A percentile compares a stretch with the other conserved stretches of the same genome.
phyloP scores from a whole-genome alignment of 202 grass and related monocot genomes.

The Carex arenaria region DNA sequence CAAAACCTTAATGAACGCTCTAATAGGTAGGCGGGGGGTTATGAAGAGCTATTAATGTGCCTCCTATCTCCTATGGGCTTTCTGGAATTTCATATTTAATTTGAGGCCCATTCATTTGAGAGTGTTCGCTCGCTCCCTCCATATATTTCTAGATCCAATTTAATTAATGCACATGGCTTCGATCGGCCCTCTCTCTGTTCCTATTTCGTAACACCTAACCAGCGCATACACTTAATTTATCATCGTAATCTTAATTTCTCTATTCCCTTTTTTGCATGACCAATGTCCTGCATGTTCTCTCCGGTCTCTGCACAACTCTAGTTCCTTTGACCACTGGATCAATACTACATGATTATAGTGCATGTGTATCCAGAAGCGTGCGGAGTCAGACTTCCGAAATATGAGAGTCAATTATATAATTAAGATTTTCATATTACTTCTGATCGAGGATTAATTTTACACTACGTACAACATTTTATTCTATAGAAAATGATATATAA shows the following conservation, averaged over 20 bases:
- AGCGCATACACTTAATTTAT: background rate
- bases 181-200: background rate
- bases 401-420: no score
- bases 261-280: background rate
- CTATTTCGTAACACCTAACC: constrained; percentile 8
- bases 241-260: background rate
- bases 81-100: background rate
- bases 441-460: no score
- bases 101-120: background rate
- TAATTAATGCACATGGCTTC: constrained; percentile 19
- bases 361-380: no score
- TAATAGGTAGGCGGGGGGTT: constrained; percentile 4
- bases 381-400: no score
- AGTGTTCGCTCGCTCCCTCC: background rate
- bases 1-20: constrained; percentile 20
- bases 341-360: no score
- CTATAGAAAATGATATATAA: no score
- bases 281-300: background rate
- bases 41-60: constrained; percentile 8
- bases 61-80: background rate
- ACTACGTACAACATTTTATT: no score
- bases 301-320: background rate
- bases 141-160: background rate
- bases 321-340: background rate
- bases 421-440: no score